phyloP scores from a whole-genome alignment of 352 stramenopile species.

The Pythium myriotylum region DNA sequence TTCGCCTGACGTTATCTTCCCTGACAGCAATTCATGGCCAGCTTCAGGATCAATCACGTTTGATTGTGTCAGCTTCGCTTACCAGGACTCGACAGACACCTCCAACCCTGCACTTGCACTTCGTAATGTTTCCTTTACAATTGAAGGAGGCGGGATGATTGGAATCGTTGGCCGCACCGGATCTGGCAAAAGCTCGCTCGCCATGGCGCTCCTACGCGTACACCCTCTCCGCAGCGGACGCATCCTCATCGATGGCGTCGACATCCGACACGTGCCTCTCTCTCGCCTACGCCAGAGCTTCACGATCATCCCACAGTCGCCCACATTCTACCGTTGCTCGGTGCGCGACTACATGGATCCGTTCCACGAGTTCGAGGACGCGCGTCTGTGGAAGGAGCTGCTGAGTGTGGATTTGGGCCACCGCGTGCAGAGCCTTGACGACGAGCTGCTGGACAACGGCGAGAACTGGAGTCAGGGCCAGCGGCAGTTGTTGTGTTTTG shows the following conservation, averaged over 20 bases:
- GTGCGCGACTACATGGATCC: conserved; percentile 90
- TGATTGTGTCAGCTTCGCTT: not conserved
- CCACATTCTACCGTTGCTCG: conserved; percentile 86
- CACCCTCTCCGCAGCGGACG: conserved; percentile 35
- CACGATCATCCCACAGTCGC: conserved; percentile 75
- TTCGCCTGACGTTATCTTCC: not conserved
- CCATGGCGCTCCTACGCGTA: conserved; percentile 36
- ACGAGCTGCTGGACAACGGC: conserved; percentile 60
- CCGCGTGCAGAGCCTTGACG: conserved; percentile 13
- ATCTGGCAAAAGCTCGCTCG: conserved; percentile 38
- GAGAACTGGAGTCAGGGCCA: conserved; percentile 28
- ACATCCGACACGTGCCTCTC: conserved; percentile 42
- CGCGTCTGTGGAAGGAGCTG: conserved; percentile 31
- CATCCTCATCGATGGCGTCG: conserved; percentile 82
- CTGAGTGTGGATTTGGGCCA: conserved; percentile 3
- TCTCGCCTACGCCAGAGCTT: conserved; percentile 20
- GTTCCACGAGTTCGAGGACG: conserved; percentile 63
- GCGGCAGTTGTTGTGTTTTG: conserved; percentile 37
- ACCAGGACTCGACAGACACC: no score
- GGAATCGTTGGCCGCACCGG: conserved; percentile 36
- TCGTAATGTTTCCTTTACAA: conserved; percentile 23
- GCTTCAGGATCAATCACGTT: not conserved
- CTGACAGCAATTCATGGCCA: not conserved
- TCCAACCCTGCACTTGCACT: no score
- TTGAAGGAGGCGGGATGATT: conserved; percentile 23